These are phyloP conservation scores for Irineochytrium annulatum DNA, from an alignment of 192 early-diverging fungal species.

Conservation along the genomic window DNA sequence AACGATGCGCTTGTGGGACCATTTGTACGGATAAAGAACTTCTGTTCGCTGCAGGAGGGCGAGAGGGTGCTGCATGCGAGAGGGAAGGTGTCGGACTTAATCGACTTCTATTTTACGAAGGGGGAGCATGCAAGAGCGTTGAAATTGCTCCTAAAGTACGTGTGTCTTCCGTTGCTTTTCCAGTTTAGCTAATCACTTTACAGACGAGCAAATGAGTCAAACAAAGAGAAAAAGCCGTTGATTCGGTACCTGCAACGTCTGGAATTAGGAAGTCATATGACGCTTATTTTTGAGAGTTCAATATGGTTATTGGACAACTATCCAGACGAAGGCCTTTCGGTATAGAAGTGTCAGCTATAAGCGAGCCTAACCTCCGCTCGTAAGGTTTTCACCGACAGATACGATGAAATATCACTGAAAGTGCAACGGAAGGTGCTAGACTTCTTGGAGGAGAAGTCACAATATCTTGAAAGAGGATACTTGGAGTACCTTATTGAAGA, in stretches of 20 bases:
- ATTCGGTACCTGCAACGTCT: slow-evolving; percentile 73
- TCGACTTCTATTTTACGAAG: slow-evolving; percentile 92
- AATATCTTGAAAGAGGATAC: slow-evolving; percentile 69
- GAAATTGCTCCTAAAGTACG: slow-evolving; percentile 56
- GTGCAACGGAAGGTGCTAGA: slow-evolving; percentile 39
- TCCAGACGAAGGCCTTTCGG: slow-evolving; percentile 48
- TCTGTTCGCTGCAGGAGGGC: slow-evolving; percentile 81
- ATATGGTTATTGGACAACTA: slow-evolving; percentile 71
- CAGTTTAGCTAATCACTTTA: too few species aligned
- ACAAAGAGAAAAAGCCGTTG: slow-evolving; percentile 25
- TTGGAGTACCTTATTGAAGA: slow-evolving; percentile 76
- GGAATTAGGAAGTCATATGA: slow-evolving; percentile 63
- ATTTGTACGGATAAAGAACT: slow-evolving; percentile 82
- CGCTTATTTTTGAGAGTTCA: slow-evolving; percentile 80
- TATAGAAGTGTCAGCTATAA: slow-evolving; percentile 50
- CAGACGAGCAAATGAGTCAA: not conserved
- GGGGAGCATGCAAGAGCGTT: slow-evolving; percentile 86
- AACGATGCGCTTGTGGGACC: slow-evolving; percentile 86
- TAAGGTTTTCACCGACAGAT: slow-evolving; percentile 16
- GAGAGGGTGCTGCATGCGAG: slow-evolving; percentile 62
- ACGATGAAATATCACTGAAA: too few species aligned
- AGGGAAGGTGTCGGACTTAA: slow-evolving; percentile 79
- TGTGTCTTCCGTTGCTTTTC: not conserved
- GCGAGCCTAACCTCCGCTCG: slow-evolving; percentile 15
- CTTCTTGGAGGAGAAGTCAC: slow-evolving; percentile 65